Base-by-base conservation (phyloP, 2,329 filamentous ascomycete genomes). In the Fusarium solani-melongenae region DNA sequence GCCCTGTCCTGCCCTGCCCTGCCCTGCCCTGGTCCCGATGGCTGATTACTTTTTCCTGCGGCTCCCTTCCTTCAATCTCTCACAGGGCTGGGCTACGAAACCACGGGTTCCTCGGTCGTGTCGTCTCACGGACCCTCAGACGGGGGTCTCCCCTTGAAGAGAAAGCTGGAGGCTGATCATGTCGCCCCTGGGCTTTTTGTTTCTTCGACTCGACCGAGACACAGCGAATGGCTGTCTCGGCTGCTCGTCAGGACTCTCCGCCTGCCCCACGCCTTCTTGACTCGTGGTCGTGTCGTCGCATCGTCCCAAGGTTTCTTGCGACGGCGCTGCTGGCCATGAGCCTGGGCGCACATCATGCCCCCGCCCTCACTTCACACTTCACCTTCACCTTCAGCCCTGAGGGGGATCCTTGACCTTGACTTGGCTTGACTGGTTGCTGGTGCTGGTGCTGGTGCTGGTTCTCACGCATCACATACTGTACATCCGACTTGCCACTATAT, bases 1-100 rank as follows among this genome's bases (percentile, higher is more conserved):
- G 22, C 22, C 44, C 24, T 49, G 15, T n/a, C n/a, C n/a, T n/a
- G n/a, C n/a, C n/a, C n/a, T n/a, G n/a, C n/a, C n/a, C n/a, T n/a
- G n/a, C n/a, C 57, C 3, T 49, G 22, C 22, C 44, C 24, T 49
- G 15, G 27, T 20, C 27, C 31, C 46, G 5, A 51, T 51, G 46
- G 46, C 46, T 51, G 24, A 51, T 59, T 49, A 53, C 24, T 64
- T 44, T 41, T 51, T n/a, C 31, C 53, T 38, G 59, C 36, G 62
- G 41, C 56, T 66, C 44, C 51, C 59, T 38, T 57, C 31, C 57
- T 66, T 61, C 29, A 62, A 64, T 62, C 55, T 66, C 49, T 62
- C 51, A 34, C 71, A 73, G 67, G 67, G 71, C 71, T 71, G 67
- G 67, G 71, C 71, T 71, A 27, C 53, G 64, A 65, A 68, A 66